These are phyloP conservation scores for Rickenella mellea DNA, from an alignment of 768 basidiomycete species.

Conservation along the genomic window DNA sequence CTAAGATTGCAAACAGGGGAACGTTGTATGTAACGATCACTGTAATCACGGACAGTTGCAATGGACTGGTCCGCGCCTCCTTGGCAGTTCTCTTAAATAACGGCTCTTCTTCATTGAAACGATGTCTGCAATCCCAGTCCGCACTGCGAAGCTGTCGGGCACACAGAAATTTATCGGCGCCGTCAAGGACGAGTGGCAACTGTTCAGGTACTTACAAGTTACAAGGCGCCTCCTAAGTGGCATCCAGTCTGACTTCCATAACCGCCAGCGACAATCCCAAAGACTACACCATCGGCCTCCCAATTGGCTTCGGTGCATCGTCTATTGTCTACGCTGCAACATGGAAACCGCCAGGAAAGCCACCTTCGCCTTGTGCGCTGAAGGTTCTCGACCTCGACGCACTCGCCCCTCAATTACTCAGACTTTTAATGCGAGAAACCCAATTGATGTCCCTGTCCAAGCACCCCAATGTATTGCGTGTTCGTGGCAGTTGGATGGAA, in stretches of 20 bases:
- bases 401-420: constrained; percentile 60
- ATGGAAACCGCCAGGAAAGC: constrained; percentile 29
- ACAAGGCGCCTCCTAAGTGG: background rate
- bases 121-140: background rate
- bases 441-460: constrained; percentile 88
- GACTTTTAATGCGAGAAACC: constrained; percentile 74
- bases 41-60: background rate
- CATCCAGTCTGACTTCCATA: constrained; percentile 1
- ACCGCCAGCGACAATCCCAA: constrained; percentile 56
- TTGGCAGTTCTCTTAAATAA: background rate
- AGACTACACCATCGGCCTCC: constrained; percentile 68
- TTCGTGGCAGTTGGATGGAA: constrained; percentile 81
- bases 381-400: constrained; percentile 86
- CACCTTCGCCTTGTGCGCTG: constrained; percentile 58
- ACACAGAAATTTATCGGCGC: constrained; percentile 57
- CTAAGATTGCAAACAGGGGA: background rate
- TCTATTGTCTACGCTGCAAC: constrained; percentile 81
- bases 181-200: constrained; percentile 74
- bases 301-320: constrained; percentile 88
- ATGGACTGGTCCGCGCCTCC: background rate
- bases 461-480: constrained; percentile 88
- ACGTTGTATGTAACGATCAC: background rate
- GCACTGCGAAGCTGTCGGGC: background rate
- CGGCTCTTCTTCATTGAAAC: background rate
- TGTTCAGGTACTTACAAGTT: constrained; percentile 49